These are phyloP conservation scores for Lodderomyces elongisporus DNA, from an alignment of 1,139 yeast species.

Conservation along the genomic window DNA sequence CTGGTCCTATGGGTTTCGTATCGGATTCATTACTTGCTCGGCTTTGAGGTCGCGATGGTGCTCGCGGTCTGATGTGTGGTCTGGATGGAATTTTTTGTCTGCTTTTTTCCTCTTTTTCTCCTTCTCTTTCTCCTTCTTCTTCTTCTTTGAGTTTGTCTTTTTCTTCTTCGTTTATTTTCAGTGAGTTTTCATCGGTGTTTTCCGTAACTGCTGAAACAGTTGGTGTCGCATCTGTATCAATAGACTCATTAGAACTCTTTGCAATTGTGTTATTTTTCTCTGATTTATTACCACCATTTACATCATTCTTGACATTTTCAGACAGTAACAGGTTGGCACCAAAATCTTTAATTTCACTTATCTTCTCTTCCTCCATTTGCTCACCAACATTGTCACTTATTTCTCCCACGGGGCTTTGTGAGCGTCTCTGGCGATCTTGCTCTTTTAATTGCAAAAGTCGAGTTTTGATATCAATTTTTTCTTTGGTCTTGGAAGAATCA, in stretches of 20 bases:
- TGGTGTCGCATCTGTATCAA: no score
- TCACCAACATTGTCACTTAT: no score
- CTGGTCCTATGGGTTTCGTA: background rate
- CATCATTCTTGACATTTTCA: no score
- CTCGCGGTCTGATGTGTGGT: no score
- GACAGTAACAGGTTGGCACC: no score
- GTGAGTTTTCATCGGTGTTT: background rate
- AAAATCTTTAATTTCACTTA: background rate
- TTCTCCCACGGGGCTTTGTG: no score
- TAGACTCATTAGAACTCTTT: no score
- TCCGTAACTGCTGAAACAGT: no score
- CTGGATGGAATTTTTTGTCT: constrained; percentile 1
- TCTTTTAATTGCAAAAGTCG: constrained; percentile 9
- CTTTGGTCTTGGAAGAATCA: background rate
- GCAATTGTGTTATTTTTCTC: no score
- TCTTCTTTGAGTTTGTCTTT: background rate
- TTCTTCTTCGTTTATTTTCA: background rate
- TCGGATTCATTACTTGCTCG: background rate
- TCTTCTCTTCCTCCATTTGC: background rate
- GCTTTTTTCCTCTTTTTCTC: constrained; percentile 2
- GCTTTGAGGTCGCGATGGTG: constrained; percentile 3
- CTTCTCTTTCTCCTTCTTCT: constrained; percentile 1
- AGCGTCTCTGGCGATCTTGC: constrained; percentile 6
- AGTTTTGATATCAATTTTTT: constrained; percentile 5
- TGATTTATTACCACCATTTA: no score